Conservation (phyloP, 202 grass and related monocot species). For the Setaria viridis region DNA sequence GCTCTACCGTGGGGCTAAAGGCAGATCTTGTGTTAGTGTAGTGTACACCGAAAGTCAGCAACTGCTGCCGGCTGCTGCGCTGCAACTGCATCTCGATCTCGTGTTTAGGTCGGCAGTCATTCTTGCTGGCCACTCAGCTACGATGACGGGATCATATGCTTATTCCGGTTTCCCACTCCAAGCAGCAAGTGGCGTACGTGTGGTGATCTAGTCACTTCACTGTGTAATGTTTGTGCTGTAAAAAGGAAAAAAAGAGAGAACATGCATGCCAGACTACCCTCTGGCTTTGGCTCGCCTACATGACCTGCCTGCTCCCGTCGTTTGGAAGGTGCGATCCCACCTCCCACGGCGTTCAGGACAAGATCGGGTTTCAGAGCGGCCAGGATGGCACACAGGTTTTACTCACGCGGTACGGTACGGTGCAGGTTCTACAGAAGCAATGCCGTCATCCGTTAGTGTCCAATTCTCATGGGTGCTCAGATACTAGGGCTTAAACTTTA, state of each 20-base stretch:
- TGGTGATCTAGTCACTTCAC: too few relatives aligned
- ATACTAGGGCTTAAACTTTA: too few relatives aligned
- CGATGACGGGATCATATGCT: background rate
- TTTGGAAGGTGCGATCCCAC: background rate
- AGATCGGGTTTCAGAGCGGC: background rate
- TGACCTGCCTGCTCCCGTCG: background rate
- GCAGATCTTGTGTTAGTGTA: background rate
- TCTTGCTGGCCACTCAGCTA: background rate
- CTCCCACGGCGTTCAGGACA: background rate
- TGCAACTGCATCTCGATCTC: background rate
- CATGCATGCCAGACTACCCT: background rate
- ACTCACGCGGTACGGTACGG: background rate
- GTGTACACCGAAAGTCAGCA: slow-evolving; percentile 22
- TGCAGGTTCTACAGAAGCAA: background rate
- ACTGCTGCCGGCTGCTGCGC: background rate
- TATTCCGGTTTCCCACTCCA: slow-evolving; percentile 1
- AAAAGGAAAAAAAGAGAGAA: background rate
- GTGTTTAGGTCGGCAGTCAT: background rate
- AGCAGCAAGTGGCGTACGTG: background rate
- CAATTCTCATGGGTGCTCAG: background rate
- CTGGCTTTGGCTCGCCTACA: background rate
- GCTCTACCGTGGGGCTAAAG: slow-evolving; percentile 18
- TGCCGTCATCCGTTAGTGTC: background rate
- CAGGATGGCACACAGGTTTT: background rate
- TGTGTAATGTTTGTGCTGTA: background rate